Base-by-base conservation (phyloP, 2,329 filamentous ascomycete genomes). In the Penicillium sp. region DNA sequence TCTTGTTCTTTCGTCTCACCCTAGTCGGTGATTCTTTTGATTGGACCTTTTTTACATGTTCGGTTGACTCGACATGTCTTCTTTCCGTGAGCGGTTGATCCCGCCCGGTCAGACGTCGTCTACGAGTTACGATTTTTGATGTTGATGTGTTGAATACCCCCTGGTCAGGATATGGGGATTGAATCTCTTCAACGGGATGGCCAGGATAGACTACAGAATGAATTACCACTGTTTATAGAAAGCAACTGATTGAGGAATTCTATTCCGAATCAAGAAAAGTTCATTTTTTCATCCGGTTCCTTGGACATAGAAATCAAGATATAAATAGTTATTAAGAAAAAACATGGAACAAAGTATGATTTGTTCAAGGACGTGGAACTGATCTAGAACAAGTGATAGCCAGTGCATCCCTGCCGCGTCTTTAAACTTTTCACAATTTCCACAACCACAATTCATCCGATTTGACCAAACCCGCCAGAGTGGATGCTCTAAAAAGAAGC, bases 51-150 rank as follows among this genome's bases (percentile, higher is more conserved):
- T 52, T 50, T 41, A 50, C 48, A 54, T 57, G 55, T 56, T 56
- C 50, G 49, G 51, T 58, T 58, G 51, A 54, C 48, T 56, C 52
- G 52, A 55, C 54, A 55, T 57, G 52, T 57, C 44, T 52, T 33
- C 28, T 40, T 42, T 41, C 24, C 18, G 8, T 27, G 39, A 18
- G 38, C 31, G 43, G 39, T 50, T 50, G 47, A 49, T 44, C 28
- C 48, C 35, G 42, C 42, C 42, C 20, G 47, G 54, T 40, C 43
- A 42, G 44, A 55, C 50, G 50, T 57, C 52, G 47, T 55, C 50
- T 49, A 59, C 52, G 52, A 59, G 54, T 45, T 54, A 54, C 57
- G 56, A 50, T 57, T 48, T 52, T 47, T 55, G 49, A 55, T 44
- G 47, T 47, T 32, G 15, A 18, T 52, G 42, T 50, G 39, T 48